Conservation (phyloP, 1,139 yeast genomes). For the Kodamaea suecica region DNA sequence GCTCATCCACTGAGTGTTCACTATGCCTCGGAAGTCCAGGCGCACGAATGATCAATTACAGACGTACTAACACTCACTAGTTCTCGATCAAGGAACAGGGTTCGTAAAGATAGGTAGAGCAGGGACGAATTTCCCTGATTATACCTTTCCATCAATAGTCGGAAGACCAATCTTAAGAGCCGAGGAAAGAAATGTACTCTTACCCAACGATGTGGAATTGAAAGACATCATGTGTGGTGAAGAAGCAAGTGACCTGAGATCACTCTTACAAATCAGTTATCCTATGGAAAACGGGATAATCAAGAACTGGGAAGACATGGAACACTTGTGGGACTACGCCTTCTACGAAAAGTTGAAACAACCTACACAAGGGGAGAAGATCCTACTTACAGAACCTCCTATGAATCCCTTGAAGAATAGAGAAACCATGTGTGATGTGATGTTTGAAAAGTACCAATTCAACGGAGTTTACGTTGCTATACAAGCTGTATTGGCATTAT, state of each 20-base stretch:
- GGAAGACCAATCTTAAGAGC: slow-evolving; percentile 98
- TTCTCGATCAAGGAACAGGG: slow-evolving; percentile 99
- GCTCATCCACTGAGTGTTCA: too few species aligned
- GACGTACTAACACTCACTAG: slow-evolving; percentile 40
- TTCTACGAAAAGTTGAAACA: slow-evolving; percentile 87
- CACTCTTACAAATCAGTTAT: slow-evolving; percentile 84
- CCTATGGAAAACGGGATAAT: slow-evolving; percentile 99
- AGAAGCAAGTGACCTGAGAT: slow-evolving; percentile 89
- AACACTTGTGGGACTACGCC: slow-evolving; percentile 96
- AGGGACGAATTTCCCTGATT: slow-evolving; percentile 96
- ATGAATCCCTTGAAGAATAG: slow-evolving; percentile 94
- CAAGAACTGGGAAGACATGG: slow-evolving; percentile 98
- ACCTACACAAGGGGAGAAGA: slow-evolving; percentile 71
- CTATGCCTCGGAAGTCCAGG: too few species aligned
- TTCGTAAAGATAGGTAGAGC: slow-evolving; percentile 94
- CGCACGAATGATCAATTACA: too few species aligned
- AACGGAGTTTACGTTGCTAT: slow-evolving; percentile 98
- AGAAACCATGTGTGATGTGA: slow-evolving; percentile 92
- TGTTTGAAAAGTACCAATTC: slow-evolving; percentile 94
- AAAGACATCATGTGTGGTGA: slow-evolving; percentile 98
- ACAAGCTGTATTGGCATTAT: slow-evolving; percentile 94
- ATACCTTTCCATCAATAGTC: slow-evolving; percentile 96
- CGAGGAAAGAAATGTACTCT: slow-evolving; percentile 71
- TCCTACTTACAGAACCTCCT: slow-evolving; percentile 93
- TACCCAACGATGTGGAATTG: slow-evolving; percentile 60